Base-by-base conservation (phyloP, 2,329 filamentous ascomycete species). In the Alternaria sp. region DNA sequence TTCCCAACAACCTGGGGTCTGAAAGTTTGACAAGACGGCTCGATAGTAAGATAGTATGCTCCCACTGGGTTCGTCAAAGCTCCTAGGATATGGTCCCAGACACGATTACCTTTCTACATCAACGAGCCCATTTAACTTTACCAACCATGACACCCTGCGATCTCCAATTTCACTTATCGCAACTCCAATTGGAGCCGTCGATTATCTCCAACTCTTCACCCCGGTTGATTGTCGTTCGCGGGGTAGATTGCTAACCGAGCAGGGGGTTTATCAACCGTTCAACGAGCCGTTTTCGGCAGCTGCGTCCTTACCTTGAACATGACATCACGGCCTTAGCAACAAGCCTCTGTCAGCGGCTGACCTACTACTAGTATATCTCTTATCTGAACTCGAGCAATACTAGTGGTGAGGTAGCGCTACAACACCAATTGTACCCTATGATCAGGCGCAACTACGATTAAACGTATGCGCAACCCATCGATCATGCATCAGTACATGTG, bases 181-280 rank as follows among this genome's bases (percentile, higher is more conserved):
- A 12, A 53, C 55, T 47, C 54, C 49, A 59, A 59, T 59, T 57
- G 55, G 59, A 62, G 59, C 40, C 21, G 32, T 50, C 26, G n/a
- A 15, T 6, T 36, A 7, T 46, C 55, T 62, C 54, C 25, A 62
- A 53, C 1, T 43, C 45, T 13, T 12, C 3, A 47, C 30, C 49
- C 44, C 2, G 30, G 40, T 21, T 46, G 5, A 58, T 59, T 62
- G 54, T 53, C 55, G 53, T 49, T 46, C 47, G 55, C 40, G 59
- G 49, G 54, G 59, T 53, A 59, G 59, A 62, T 59, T 62, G 54
- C 47, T 62, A 54, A 45, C 55, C 59, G 55, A 58, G 30, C 59
- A 58, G 23, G 45, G 55, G 59, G 59, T 54, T 58, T 59, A 49
- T 53, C 54, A 54, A 30, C n/a, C n/a, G 47, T 44, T 52, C 28